A percentile compares a stretch with the other conserved stretches of the same genome.
Conservation (phyloP, 1,139 yeast genomes). For the Suhomyces bokatorum region DNA sequence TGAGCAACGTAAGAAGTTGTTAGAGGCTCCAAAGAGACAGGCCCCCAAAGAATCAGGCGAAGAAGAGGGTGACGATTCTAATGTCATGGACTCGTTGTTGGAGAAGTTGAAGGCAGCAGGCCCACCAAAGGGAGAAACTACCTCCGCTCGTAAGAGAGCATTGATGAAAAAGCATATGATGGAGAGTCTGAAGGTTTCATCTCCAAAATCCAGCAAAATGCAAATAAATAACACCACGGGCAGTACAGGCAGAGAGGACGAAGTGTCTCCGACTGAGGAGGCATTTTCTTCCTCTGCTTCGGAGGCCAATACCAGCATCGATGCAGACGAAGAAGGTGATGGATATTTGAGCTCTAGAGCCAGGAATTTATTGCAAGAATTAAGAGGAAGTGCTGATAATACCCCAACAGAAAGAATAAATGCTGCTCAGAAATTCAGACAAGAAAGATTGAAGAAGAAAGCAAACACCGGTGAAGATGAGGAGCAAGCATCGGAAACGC, state of each 20-base stretch:
- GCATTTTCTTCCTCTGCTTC: conserved; percentile 5
- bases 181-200: conserved; percentile 31
- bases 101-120: conserved; percentile 76
- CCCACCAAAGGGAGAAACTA: conserved; percentile 68
- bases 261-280: conserved; percentile 13
- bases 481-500: conserved; percentile 10
- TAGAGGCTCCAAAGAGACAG: conserved; percentile 46
- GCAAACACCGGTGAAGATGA: conserved; percentile 13
- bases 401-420: conserved; percentile 21
- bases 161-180: conserved; percentile 64
- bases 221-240: not conserved
- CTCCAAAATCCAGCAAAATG: conserved; percentile 8
- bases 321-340: conserved; percentile 9
- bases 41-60: conserved; percentile 20
- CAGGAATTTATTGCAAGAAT: conserved; percentile 55
- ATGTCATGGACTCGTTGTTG: conserved; percentile 72
- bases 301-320: conserved; percentile 8
- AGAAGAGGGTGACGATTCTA: conserved; percentile 39
- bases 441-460: conserved; percentile 31
- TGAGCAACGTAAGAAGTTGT: conserved; percentile 67
- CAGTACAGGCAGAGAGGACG: conserved; percentile 6
- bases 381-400: conserved; percentile 43
- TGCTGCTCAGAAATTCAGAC: conserved; percentile 42
- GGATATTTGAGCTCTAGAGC: conserved; percentile 60
- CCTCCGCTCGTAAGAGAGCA: conserved; percentile 81